A percentile compares a stretch with the other conserved stretches of the same genome.
phyloP scores from a whole-genome alignment of 768 basidiomycete genomes.

The Lactarius akahatsu region DNA sequence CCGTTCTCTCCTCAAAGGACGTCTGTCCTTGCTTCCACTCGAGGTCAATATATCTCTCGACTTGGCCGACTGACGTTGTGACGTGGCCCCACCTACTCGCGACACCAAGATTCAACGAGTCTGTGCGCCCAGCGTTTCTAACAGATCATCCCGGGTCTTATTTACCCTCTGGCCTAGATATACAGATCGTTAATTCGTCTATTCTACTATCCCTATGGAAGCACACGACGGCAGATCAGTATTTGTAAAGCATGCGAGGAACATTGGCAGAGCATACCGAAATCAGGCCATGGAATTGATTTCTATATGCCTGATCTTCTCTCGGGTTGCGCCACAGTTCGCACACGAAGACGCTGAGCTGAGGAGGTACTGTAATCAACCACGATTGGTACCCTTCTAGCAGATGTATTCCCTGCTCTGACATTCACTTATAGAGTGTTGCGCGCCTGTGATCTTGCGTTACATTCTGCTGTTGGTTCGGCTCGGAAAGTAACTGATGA shows the following conservation, averaged over 20 bases:
- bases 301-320: conserved; percentile 12
- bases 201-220: not conserved
- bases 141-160: not conserved
- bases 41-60: not conserved
- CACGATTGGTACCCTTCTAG: not conserved
- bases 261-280: conserved; percentile 16
- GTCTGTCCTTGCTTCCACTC: not conserved
- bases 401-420: not conserved
- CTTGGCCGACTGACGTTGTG: not conserved
- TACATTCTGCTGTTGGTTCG: not conserved
- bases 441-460: not conserved
- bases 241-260: conserved; percentile 22
- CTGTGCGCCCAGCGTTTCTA: not conserved
- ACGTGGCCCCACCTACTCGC: not conserved
- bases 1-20: not conserved
- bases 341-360: not conserved
- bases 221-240: not conserved
- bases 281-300: conserved; percentile 15
- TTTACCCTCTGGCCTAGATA: too few relatives aligned
- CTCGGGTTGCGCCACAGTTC: not conserved
- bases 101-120: not conserved
- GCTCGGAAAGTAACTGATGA: not conserved
- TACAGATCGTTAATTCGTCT: not conserved
- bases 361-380: not conserved
- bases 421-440: not conserved